phyloP scores from a whole-genome alignment of 352 stramenopile species.

The Pythium sp. region DNA sequence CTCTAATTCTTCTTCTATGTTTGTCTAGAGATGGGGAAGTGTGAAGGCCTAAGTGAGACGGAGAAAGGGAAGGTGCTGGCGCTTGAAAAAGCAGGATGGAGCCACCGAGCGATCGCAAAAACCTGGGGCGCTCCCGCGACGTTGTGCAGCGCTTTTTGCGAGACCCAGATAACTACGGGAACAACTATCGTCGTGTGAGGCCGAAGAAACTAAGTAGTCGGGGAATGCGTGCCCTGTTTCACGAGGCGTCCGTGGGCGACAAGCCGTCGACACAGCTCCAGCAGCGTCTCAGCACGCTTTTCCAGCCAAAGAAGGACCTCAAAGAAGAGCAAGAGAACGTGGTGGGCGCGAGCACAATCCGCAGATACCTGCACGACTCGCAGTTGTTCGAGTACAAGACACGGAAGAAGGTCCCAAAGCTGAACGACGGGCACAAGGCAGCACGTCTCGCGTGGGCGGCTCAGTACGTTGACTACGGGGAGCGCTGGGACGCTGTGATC shows the following conservation, averaged over 20 bases:
- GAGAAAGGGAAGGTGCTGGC: not conserved
- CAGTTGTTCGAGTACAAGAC: not conserved
- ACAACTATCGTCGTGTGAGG: not conserved
- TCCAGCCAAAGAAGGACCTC: slow-evolving; percentile 1
- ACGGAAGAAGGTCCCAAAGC: not conserved
- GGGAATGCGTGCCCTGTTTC: not conserved
- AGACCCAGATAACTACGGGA: not conserved
- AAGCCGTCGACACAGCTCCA: not conserved
- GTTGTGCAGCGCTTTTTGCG: not conserved
- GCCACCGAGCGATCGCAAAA: not conserved
- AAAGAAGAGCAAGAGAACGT: not conserved
- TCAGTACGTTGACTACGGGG: not conserved
- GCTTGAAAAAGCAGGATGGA: not conserved
- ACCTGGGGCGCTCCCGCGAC: not conserved
- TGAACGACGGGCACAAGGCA: not conserved
- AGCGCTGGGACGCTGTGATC: slow-evolving; percentile 1
- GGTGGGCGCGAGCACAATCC: not conserved
- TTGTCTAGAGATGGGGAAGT: not conserved
- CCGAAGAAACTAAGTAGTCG: too few species aligned
- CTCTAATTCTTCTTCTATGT: not conserved
- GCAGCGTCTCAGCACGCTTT: not conserved
- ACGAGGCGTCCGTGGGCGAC: not conserved
- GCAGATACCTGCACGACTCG: not conserved
- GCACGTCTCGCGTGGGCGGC: not conserved
- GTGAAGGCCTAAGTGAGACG: not conserved